Conservation (phyloP, 176 grass and related monocot genomes). For the Ampelocalamus luodianensis region DNA sequence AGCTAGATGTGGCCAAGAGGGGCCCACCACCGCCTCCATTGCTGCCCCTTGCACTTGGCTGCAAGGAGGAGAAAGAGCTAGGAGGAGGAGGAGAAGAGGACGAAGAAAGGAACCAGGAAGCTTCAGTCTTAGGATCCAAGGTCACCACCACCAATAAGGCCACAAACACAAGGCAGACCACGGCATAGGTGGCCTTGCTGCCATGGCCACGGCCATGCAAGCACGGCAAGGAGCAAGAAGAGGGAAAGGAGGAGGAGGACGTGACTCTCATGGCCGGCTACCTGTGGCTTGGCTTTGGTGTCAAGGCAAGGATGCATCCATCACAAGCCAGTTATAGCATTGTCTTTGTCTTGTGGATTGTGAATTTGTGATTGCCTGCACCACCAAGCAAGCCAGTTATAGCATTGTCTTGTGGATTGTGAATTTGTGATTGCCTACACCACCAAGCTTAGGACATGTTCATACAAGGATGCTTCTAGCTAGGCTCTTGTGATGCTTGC, state of each 20-base stretch:
- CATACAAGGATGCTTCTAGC: not conserved
- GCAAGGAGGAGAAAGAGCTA: constrained; percentile 3
- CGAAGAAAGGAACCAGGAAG: constrained; percentile 50
- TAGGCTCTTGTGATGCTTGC: constrained; percentile 14
- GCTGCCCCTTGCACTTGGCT: not conserved
- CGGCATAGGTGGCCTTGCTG: constrained; percentile 18
- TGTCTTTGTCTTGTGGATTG: not conserved
- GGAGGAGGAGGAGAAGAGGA: not conserved
- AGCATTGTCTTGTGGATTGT: not conserved
- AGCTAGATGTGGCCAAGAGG: constrained; percentile 44
- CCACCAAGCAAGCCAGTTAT: constrained; percentile 12
- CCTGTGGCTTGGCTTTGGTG: not conserved
- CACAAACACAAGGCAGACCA: constrained; percentile 34
- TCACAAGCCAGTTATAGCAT: not conserved
- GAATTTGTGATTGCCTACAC: not conserved
- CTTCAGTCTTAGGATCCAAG: constrained; percentile 42
- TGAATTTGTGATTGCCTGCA: not conserved
- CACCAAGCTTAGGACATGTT: constrained; percentile 28
- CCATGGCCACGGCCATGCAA: constrained; percentile 38
- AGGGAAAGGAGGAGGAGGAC: not conserved
- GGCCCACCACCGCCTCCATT: constrained; percentile 39
- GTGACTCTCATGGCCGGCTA: constrained; percentile 44
- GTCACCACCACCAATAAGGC: constrained; percentile 35
- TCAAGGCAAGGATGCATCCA: constrained; percentile 38
- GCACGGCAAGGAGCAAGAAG: constrained; percentile 34